Base-by-base conservation (phyloP, 2,329 filamentous ascomycete genomes). In the Endoconidiophora polonica region DNA sequence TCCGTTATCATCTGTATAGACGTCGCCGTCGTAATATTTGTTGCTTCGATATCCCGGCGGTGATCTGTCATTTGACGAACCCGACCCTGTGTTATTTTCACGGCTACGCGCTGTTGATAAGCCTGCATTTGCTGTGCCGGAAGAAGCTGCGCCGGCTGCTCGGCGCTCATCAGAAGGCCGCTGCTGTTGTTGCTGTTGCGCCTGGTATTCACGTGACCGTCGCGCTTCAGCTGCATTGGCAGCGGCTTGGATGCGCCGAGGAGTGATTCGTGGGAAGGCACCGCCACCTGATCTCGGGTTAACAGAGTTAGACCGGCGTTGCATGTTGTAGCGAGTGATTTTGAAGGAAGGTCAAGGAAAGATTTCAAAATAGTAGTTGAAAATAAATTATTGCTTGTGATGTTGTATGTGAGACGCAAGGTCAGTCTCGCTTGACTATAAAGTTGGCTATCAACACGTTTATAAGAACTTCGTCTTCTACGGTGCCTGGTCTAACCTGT, bases 301-400 rank as follows among this genome's bases (percentile, higher is more conserved):
- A 16, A 50, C 48, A 4, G 48, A 50, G 41, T 50, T 50, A 12
- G 48, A 37, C 14, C 48, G 33, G 48, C 29, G 41, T 26, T 44
- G 41, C 41, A 44, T 44, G 7, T 26, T 29, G 2, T 44, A 14
- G 22, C 12, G 7, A 20, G n/a, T 20, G 7, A 5, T 18, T 4
- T 20, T 20, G n/a, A 5, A 3, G 12, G 22, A 24, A 14, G 20
- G 1, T 14, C 5, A 44, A 24, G n/a, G 12, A 24, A 44, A 12
- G 26, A 33, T 33, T 9, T 33, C 12, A 10, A 9, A 33, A 10
- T 16, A 26, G 41, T 40, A 33, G 26, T 40, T 45, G 20, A 10
- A 24, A 22, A 20, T 7, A 43, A 43, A 20, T 22, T 14, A 16
- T 43, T 45, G 43, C n/a, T 33, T 33, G 24, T 45, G 1, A 5